Conservation (phyloP, 2,329 filamentous ascomycete genomes). For the Colletotrichum tropicicola region DNA sequence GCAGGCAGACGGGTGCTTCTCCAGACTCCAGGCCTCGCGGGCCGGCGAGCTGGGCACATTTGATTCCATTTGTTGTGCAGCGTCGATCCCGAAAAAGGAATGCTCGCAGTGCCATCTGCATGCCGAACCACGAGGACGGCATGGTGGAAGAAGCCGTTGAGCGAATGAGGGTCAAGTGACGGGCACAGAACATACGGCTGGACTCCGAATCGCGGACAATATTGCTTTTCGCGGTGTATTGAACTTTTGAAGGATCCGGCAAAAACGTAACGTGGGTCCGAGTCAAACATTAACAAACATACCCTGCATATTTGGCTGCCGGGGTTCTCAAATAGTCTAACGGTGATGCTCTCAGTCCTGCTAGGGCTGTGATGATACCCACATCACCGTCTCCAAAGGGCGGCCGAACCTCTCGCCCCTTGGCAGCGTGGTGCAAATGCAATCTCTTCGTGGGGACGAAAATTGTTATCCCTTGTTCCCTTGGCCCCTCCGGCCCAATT, state of each 20-base stretch:
- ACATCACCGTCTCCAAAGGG: constrained; percentile 10
- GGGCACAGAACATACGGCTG: neutral
- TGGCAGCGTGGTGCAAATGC: neutral
- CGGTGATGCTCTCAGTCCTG: constrained; percentile 18
- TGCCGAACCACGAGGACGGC: neutral
- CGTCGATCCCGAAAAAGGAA: neutral
- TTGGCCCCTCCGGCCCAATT: constrained; percentile 24
- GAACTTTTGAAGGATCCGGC: constrained; percentile 1
- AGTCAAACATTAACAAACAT: constrained; percentile 4
- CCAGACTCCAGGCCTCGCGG: neutral
- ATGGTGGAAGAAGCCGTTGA: neutral
- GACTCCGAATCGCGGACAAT: neutral
- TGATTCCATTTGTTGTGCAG: neutral
- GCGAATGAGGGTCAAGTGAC: neutral
- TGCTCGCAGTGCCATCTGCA: neutral
- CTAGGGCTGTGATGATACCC: constrained; percentile 19
- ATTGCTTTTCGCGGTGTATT: constrained; percentile 5
- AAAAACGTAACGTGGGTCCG: constrained; percentile 17
- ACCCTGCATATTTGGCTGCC: constrained; percentile 20
- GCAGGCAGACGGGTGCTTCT: too few species aligned
- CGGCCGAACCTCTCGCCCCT: neutral
- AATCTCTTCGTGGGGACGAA: neutral
- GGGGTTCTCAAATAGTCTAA: constrained; percentile 19
- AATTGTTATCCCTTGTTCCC: neutral
- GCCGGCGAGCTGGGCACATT: neutral